These are phyloP conservation scores for Backusella morwellensis DNA, from an alignment of 192 early-diverging fungal genomes.

Conservation along the genomic window DNA sequence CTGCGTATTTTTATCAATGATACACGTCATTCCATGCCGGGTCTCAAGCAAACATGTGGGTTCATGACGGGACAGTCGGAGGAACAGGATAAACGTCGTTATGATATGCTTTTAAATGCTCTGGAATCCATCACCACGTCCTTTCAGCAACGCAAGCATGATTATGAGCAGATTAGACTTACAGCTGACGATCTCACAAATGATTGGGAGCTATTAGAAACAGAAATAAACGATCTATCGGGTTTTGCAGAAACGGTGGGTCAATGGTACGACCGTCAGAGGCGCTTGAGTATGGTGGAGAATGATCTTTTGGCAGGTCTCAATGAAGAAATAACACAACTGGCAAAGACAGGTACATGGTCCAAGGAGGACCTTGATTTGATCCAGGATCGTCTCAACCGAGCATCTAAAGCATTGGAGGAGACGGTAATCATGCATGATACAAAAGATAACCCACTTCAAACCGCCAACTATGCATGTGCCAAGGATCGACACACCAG, in stretches of 20 bases:
- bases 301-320: conserved; percentile 5
- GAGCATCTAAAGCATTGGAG: not conserved
- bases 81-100: conserved; percentile 19
- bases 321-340: not conserved
- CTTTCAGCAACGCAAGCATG: not conserved
- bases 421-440: not conserved
- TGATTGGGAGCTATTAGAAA: conserved; percentile 13
- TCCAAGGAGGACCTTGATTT: not conserved
- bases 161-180: not conserved
- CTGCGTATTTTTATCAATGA: not conserved
- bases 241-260: conserved; percentile 14
- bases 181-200: not conserved
- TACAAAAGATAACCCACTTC: conserved; percentile 9
- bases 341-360: conserved; percentile 7
- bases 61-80: conserved; percentile 28
- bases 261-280: conserved; percentile 31
- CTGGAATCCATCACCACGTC: not conserved
- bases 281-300: conserved; percentile 19
- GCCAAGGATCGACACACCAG: conserved; percentile 8
- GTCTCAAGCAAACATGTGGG: conserved; percentile 24
- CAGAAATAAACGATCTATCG: conserved; percentile 13
- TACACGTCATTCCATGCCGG: conserved; percentile 16
- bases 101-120: conserved; percentile 3
- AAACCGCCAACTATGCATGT: conserved; percentile 26
- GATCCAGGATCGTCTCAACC: not conserved